Base-by-base conservation (phyloP, 2,329 filamentous ascomycete genomes). In the Colletotrichum chlorophyti region DNA sequence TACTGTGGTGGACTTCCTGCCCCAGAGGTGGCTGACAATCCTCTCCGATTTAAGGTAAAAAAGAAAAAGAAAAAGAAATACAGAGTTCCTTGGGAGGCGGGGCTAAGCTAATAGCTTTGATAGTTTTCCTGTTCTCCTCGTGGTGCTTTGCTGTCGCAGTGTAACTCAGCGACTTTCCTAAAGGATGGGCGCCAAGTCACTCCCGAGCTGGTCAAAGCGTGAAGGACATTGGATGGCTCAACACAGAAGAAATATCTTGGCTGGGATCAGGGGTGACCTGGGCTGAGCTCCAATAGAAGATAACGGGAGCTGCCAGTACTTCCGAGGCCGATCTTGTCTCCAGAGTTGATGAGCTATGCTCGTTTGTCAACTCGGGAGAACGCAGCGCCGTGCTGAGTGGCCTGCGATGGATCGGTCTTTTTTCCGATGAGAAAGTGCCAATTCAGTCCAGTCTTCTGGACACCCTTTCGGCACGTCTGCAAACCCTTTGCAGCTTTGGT, bases 161-260 rank as follows among this genome's bases (percentile, higher is more conserved):
- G 83, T 54, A 91, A 90, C 72, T 79, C 82, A 31, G 88, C 86
- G 61, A 85, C 81, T 53, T 89, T 83, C 79, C 87, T 84, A 72
- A 74, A 85, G 67, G 81, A 88, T 61, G 87, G 87, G n/a, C n/a
- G n/a, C 59, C 77, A 88, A 71, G 73, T 82, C 55, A 77, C n/a
- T n/a, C n/a, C n/a, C n/a, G n/a, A n/a, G n/a, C n/a, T n/a, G n/a
- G n/a, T n/a, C n/a, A n/a, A n/a, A n/a, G n/a, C n/a, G n/a, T n/a
- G 97, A 93, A 93, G 91, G 89, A 72, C 90, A 96, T 64, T 91
- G 91, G 27, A n/a, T 92, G 91, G 27, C 79, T 89, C 70, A 85
- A 89, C 77, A 84, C 97, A 64, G 74, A 97, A 53, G 86, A 86
- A 47, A 86, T 91, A 23, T 72, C 80, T 14, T 89, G 89, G 10